These are phyloP conservation scores for Paramecium tetraurelia DNA, from an alignment of 73 alveolate genomes.

Conservation along the genomic window DNA sequence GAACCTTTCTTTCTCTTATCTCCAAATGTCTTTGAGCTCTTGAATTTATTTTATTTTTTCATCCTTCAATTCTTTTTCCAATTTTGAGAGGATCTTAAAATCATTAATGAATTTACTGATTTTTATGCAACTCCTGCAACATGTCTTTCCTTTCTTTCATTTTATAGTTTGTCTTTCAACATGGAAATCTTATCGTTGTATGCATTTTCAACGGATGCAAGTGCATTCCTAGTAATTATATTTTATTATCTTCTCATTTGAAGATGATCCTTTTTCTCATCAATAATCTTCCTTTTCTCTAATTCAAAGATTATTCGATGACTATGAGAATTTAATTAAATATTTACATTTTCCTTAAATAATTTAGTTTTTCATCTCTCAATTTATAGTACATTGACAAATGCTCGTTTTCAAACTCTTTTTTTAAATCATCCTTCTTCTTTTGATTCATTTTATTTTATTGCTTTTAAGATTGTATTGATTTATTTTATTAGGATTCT, in stretches of 20 bases:
- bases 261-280: slow-evolving; percentile 50
- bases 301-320: slow-evolving; percentile 58
- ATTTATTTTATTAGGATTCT: background rate
- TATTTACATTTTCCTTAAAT: slow-evolving; percentile 56
- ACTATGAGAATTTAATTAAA: background rate
- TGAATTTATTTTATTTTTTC: slow-evolving; percentile 48
- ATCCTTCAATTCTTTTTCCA: slow-evolving; percentile 49
- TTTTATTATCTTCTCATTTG: slow-evolving; percentile 47
- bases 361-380: slow-evolving; percentile 52
- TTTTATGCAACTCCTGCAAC: slow-evolving; percentile 51
- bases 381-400: slow-evolving; percentile 43
- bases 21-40: slow-evolving; percentile 49
- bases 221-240: slow-evolving; percentile 45
- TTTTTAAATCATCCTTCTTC: slow-evolving; percentile 41
- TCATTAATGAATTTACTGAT: background rate
- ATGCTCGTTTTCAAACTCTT: slow-evolving; percentile 55
- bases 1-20: slow-evolving; percentile 57
- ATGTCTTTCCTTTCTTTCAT: slow-evolving; percentile 60
- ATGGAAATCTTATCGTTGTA: slow-evolving; percentile 54
- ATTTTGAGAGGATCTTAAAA: slow-evolving; percentile 25
- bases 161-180: slow-evolving; percentile 45
- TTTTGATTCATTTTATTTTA: background rate
- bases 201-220: slow-evolving; percentile 54
- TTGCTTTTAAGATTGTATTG: background rate
- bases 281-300: slow-evolving; percentile 59